phyloP scores from a whole-genome alignment of 257 asterid species.

The Solanum rostratum region DNA sequence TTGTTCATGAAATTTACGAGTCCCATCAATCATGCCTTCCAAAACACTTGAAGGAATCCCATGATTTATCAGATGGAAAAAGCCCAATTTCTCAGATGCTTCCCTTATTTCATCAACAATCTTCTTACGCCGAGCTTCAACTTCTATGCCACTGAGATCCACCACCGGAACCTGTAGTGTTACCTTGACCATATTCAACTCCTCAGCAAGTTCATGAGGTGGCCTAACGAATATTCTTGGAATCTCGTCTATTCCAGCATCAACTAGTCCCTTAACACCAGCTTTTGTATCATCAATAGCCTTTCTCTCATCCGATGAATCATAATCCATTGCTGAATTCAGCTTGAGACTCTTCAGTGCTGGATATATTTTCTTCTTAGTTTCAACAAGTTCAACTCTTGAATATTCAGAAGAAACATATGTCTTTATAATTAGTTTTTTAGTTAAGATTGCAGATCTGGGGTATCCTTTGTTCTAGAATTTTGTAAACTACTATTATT shows the following conservation, averaged over 20 bases:
- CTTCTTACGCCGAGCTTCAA: slow-evolving; percentile 4
- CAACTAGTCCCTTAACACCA: slow-evolving; percentile 17
- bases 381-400: neutral
- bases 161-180: slow-evolving; percentile 32
- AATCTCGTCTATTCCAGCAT: slow-evolving; percentile 10
- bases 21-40: slow-evolving; percentile 43
- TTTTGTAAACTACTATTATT: neutral
- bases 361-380: neutral
- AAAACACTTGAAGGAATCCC: slow-evolving; percentile 32
- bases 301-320: slow-evolving; percentile 2
- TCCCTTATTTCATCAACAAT: slow-evolving; percentile 15
- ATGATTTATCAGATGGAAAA: slow-evolving; percentile 52
- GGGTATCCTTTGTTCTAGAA: neutral
- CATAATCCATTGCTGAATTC: neutral
- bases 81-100: slow-evolving; percentile 51
- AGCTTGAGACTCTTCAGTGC: neutral
- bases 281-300: slow-evolving; percentile 10
- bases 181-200: neutral
- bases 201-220: slow-evolving; percentile 29
- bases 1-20: slow-evolving; percentile 46
- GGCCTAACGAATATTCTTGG: slow-evolving; percentile 24
- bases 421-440: neutral
- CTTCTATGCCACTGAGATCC: slow-evolving; percentile 24
- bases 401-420: neutral
- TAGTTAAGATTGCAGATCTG: neutral